Conservation (phyloP, 345 rosid species). For the Odontarrhena argentea region DNA sequence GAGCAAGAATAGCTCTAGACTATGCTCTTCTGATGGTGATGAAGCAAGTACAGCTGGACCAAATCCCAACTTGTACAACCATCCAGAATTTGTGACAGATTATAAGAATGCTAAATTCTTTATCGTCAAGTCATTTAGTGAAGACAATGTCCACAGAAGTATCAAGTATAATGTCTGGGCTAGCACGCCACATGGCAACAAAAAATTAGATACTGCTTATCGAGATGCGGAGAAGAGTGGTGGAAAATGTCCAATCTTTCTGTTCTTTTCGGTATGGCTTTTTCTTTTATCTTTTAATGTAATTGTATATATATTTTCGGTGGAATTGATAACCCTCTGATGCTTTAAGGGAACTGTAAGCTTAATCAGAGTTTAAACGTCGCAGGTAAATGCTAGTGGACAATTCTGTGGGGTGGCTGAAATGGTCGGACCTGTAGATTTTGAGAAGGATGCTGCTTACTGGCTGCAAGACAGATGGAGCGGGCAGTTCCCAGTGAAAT, state of each 20-base stretch:
- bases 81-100: conserved; percentile 53
- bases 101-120: conserved; percentile 67
- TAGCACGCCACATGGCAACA: conserved; percentile 79
- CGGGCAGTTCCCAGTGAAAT: conserved; percentile 77
- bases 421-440: conserved; percentile 74
- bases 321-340: background rate
- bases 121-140: conserved; percentile 76
- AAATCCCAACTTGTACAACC: conserved; percentile 49
- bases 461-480: conserved; percentile 85
- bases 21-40: conserved; percentile 40
- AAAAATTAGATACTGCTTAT: conserved; percentile 67
- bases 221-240: conserved; percentile 56
- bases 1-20: conserved; percentile 48
- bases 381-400: conserved; percentile 80
- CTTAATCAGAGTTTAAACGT: conserved; percentile 8
- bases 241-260: conserved; percentile 58
- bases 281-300: background rate
- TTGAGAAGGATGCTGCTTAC: conserved; percentile 65
- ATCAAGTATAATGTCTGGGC: conserved; percentile 76
- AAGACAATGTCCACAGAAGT: conserved; percentile 79
- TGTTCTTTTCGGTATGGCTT: conserved; percentile 62
- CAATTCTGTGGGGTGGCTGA: conserved; percentile 79
- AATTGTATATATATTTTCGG: background rate
- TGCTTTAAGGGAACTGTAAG: conserved; percentile 10
- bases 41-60: conserved; percentile 42